These are phyloP conservation scores for Lagenidium sp. DNA, from an alignment of 352 stramenopile species.

Conservation along the genomic window DNA sequence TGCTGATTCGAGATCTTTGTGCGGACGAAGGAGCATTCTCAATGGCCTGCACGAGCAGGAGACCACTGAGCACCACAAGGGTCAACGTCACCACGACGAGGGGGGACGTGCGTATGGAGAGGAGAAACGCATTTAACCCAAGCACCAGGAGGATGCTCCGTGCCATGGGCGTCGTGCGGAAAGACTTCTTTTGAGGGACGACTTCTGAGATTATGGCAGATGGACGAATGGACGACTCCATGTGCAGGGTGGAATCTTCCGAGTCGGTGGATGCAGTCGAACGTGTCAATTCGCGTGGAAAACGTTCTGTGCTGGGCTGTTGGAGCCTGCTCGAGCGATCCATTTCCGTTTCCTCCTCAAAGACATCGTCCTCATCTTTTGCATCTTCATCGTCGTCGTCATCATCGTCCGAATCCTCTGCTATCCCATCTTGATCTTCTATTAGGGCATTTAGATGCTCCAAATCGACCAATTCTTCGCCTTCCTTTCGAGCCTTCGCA, in stretches of 20 bases:
- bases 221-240: neutral
- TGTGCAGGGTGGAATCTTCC: neutral
- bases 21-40: slow-evolving; percentile 2
- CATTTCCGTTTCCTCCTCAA: slow-evolving; percentile 8
- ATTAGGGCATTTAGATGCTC: slow-evolving; percentile 2
- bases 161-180: too few species aligned
- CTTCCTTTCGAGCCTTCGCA: too few species aligned
- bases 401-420: slow-evolving; percentile 22
- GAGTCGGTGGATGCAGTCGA: neutral
- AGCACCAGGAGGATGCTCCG: slow-evolving; percentile 2
- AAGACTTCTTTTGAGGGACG: neutral
- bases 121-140: slow-evolving; percentile 8
- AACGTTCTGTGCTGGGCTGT: too few species aligned
- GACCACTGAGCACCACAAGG: slow-evolving; percentile 1
- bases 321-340: too few species aligned
- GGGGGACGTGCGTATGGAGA: slow-evolving; percentile 1
- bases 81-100: neutral
- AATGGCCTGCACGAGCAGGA: slow-evolving; percentile 2
- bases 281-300: neutral
- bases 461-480: too few species aligned
- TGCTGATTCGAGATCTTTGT: neutral
- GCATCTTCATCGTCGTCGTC: slow-evolving; percentile 24
- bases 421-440: slow-evolving; percentile 6
- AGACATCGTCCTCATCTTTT: slow-evolving; percentile 27
- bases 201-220: too few species aligned